Base-by-base conservation (phyloP, 2,329 filamentous ascomycete genomes). In the Orbilia blumenaviensis region DNA sequence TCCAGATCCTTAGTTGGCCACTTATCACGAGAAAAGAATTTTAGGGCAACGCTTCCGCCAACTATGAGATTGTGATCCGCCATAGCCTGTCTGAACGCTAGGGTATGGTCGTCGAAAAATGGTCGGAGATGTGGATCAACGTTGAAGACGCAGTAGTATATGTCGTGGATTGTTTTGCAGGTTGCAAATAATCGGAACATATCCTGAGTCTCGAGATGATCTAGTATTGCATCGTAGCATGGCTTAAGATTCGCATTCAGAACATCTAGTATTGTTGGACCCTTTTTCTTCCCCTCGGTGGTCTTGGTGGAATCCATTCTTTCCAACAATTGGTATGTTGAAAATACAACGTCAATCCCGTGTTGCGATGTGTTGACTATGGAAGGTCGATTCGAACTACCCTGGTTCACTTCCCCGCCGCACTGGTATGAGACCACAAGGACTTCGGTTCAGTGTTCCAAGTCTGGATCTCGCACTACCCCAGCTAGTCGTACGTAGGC, bases 41-140 rank as follows among this genome's bases (percentile, higher is more conserved):
- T 52, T 23, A 69, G 54, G 9, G 66, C 66, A 25, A 61, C 54
- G n/a, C 66, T 69, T 8, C 66, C 66, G 10, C 66, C 34, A 18
- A 69, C 44, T 8, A 69, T 27, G 2, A 69, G 46, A 14, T 69
- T 44, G 34, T 69, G 14, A 16, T 48, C 60, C 4, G 66, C 66
- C 66, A 69, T 69, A 0, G 56, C 44, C 21, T 69, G 66, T 2
- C 66, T 21, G 54, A 69, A 69, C 1, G 38, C 27, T 0, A 36
- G 8, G 1, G 66, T n/a, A n/a, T n/a, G 66, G 7, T 69, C 25
- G 5, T 69, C 16, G 44, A 69, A 54, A 23, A 69, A 69, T 14
- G 8, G 44, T 9, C 66, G 66, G 14, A 69, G 66, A 4, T 69
- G 66, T 2, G 32, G 16, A 34, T 69, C 66, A 21, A 69, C 44